Percentiles rank a stretch among this genome's conserved stretches.
Evolutionary conservation across 345 rosid species (phyloP).

Genomic region (Cardamine occulta): DNA sequence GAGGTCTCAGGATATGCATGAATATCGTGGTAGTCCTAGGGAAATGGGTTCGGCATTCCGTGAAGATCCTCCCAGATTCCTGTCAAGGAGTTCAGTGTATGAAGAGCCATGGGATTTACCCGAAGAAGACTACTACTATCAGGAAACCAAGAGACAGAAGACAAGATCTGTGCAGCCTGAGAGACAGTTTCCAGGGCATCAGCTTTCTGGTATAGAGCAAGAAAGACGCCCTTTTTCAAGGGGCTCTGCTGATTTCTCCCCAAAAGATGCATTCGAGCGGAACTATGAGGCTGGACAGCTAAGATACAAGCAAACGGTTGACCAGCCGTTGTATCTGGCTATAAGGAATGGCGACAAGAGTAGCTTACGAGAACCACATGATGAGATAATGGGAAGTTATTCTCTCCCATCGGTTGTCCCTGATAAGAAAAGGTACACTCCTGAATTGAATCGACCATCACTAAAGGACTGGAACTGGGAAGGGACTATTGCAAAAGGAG

Average conservation of each 20-base stretch:
- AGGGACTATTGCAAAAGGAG: conserved; percentile 95
- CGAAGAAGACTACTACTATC: conserved; percentile 65
- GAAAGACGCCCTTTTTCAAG: conserved; percentile 57
- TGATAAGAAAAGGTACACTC: conserved; percentile 64
- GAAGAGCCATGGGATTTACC: conserved; percentile 82
- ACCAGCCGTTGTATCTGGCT: conserved; percentile 45
- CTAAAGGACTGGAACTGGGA: conserved; percentile 97
- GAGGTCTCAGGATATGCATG: conserved; percentile 55
- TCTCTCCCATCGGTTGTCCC: conserved; percentile 48
- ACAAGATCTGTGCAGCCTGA: conserved; percentile 65
- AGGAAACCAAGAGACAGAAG: conserved; percentile 70
- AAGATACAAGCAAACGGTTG: conserved; percentile 56
- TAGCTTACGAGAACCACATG: conserved; percentile 59
- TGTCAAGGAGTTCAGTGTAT: conserved; percentile 51
- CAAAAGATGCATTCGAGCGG: conserved; percentile 52
- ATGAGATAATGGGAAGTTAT: conserved; percentile 52
- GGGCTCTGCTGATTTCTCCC: conserved; percentile 58
- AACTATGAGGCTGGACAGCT: conserved; percentile 49
- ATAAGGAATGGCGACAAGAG: conserved; percentile 52
- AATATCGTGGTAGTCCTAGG: conserved; percentile 61
- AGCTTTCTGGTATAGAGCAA: conserved; percentile 60
- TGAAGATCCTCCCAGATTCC: conserved; percentile 51
- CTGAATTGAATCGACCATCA: conserved; percentile 59
- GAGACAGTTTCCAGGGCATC: conserved; percentile 69
- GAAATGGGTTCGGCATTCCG: conserved; percentile 52